phyloP scores from a whole-genome alignment of 208 protist genomes.

The Acanthamoeba rhysodes region DNA sequence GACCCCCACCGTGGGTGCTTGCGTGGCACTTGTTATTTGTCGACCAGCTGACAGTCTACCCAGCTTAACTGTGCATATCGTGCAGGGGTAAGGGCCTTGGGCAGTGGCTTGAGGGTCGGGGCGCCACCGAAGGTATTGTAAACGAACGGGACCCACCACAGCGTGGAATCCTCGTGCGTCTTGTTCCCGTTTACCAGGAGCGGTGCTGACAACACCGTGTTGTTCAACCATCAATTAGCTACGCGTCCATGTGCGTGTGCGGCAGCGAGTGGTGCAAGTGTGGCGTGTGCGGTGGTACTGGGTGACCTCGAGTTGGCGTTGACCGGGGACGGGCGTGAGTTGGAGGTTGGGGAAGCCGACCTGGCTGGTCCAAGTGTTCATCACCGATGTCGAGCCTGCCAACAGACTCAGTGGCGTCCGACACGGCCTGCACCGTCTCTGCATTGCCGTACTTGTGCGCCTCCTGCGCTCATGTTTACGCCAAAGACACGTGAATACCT shows the following conservation, averaged over 20 bases:
- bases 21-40: too few relatives aligned
- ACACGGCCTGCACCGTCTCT: slow-evolving; percentile 93
- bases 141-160: slow-evolving; percentile 25
- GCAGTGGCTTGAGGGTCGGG: not conserved
- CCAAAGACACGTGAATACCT: too few relatives aligned
- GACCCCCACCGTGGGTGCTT: too few relatives aligned
- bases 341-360: slow-evolving; percentile 89
- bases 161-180: not conserved
- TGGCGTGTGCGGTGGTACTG: not conserved
- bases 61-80: too few relatives aligned
- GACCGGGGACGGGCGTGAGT: not conserved
- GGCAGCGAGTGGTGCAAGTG: not conserved
- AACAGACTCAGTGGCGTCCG: slow-evolving; percentile 91
- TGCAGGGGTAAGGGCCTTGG: not conserved
- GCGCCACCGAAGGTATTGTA: not conserved
- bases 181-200: not conserved
- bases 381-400: slow-evolving; percentile 83
- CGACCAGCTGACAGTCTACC: too few relatives aligned
- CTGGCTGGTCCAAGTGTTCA: slow-evolving; percentile 95
- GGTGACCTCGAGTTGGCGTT: not conserved
- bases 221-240: too few relatives aligned
- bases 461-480: slow-evolving; percentile 90
- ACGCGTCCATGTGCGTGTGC: not conserved
- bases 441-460: slow-evolving; percentile 94
- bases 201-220: not conserved